Evolutionary conservation across 352 stramenopile genomes (phyloP).

Genomic region (Globisporangium parvum): DNA sequence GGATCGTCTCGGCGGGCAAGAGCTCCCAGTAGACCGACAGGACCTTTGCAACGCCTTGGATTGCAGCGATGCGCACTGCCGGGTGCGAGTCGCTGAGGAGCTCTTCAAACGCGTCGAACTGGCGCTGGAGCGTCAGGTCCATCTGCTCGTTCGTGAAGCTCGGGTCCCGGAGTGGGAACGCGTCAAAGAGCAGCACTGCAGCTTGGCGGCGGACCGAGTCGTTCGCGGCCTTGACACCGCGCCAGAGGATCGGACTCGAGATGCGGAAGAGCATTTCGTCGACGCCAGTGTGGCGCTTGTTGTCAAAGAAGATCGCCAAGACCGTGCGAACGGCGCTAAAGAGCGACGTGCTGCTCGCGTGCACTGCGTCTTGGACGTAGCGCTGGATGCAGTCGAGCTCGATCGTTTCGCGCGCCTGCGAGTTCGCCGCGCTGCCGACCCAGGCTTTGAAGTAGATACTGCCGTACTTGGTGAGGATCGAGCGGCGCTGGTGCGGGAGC

Average conservation of each 20-base stretch:
- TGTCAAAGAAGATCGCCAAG: constrained; percentile 83
- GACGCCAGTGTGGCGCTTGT: constrained; percentile 73
- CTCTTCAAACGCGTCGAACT: constrained; percentile 81
- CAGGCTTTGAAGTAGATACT: constrained; percentile 84
- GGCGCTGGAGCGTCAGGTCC: constrained; percentile 69
- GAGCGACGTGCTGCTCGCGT: constrained; percentile 57
- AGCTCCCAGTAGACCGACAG: constrained; percentile 84
- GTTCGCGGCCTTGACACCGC: constrained; percentile 75
- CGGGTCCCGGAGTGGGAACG: constrained; percentile 76
- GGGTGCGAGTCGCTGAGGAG: constrained; percentile 69
- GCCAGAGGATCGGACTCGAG: constrained; percentile 82
- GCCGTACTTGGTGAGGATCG: constrained; percentile 76
- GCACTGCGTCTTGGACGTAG: constrained; percentile 68
- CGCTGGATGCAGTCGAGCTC: constrained; percentile 82
- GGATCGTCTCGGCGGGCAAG: constrained; percentile 72
- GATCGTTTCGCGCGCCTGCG: constrained; percentile 48
- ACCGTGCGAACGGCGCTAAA: constrained; percentile 63
- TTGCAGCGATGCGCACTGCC: constrained; percentile 65
- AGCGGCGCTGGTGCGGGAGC: constrained; percentile 76
- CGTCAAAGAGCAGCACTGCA: constrained; percentile 77
- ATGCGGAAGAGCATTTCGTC: constrained; percentile 84
- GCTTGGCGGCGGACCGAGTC: constrained; percentile 80
- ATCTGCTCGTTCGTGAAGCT: constrained; percentile 72
- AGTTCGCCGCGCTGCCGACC: constrained; percentile 42
- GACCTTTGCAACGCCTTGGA: constrained; percentile 79